Conservation (phyloP, 331 rosid species). For the Pyrus hybrid region DNA sequence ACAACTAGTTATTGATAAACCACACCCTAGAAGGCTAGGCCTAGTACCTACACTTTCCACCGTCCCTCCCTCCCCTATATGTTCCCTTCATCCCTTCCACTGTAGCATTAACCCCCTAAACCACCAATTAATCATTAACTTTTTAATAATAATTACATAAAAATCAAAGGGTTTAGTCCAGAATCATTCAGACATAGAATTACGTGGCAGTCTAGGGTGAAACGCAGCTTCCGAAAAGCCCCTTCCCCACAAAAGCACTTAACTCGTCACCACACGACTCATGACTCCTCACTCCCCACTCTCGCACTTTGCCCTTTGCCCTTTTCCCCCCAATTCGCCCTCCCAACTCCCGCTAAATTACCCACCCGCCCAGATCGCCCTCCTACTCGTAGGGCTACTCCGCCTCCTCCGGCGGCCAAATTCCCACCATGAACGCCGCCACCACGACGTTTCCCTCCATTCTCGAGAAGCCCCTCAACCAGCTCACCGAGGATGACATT, state of each 20-base stretch:
- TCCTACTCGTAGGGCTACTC: not conserved
- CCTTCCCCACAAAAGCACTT: conserved; percentile 5
- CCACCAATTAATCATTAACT: not conserved
- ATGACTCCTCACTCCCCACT: not conserved
- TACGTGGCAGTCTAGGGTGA: conserved; percentile 99
- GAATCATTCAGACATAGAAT: conserved; percentile 3
- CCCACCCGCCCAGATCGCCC: conserved; percentile 16
- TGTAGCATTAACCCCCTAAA: not conserved
- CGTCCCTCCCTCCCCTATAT: not conserved
- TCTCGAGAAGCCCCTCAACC: conserved; percentile 86
- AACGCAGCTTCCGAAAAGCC: conserved; percentile 43
- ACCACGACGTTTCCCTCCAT: conserved; percentile 64
- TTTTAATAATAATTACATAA: not conserved
- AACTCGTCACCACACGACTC: not conserved
- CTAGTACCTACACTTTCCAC: not conserved
- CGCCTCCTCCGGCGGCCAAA: not conserved
- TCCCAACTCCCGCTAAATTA: conserved; percentile 1
- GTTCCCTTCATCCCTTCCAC: not conserved
- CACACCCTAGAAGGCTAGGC: too few relatives aligned
- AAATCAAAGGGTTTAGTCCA: not conserved
- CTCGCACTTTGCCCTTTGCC: not conserved
- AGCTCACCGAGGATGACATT: conserved; percentile 97
- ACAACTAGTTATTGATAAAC: too few relatives aligned
- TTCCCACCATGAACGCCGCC: conserved; percentile 54
- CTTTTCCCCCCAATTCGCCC: conserved; percentile 3